Base-by-base conservation (phyloP, 2,329 filamentous ascomycete genomes). In the Verticillium klebahnii region DNA sequence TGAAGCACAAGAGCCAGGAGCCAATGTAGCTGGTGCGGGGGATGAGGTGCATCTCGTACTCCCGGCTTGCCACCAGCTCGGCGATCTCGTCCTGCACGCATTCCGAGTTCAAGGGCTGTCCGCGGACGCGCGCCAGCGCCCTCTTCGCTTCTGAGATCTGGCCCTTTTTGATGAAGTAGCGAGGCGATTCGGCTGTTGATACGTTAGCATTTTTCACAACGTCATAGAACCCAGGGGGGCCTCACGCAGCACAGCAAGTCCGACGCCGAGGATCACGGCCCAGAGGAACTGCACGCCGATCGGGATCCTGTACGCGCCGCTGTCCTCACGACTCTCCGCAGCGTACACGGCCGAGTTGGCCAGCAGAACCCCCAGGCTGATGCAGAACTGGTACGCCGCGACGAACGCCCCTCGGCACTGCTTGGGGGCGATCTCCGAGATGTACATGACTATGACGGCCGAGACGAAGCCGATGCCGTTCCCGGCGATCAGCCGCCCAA, bases 351-450 rank as follows among this genome's bases (percentile, higher is more conserved):
- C 87, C 65, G 88, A 87, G 11, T 87, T 82, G 56, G 89, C 89
- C 61, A 92, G 74, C 68, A 92, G 78, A 64, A 92, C 79, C 71
- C 89, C 89, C 64, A 92, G 82, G 57, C 89, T 92, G 74, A 92
- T 88, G 73, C 85, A 90, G 79, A 92, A 91, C 74, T 92, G 89
- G 75, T 92, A 92, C 2, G 87, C 88, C 1, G 88, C 85, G 11
- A 93, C 89, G 63, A 92, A 81, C 60, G 89, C 87, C 69, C 89
- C 89, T 70, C 89, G 86, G 62, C 91, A 84, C 70, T 85, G 87
- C 72, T 80, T 81, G 37, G 86, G 85, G 36, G 78, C 77, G 64
- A 78, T 78, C 68, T 80, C 88, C 56, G 85, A 88, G 87, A 91
- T 90, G 80, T 91, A 90, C 61, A 89, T 77, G 68, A 89, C 87